These are phyloP conservation scores for Zhuliangozyma parablackwelliae DNA, from an alignment of 1,139 yeast species.

Conservation along the genomic window DNA sequence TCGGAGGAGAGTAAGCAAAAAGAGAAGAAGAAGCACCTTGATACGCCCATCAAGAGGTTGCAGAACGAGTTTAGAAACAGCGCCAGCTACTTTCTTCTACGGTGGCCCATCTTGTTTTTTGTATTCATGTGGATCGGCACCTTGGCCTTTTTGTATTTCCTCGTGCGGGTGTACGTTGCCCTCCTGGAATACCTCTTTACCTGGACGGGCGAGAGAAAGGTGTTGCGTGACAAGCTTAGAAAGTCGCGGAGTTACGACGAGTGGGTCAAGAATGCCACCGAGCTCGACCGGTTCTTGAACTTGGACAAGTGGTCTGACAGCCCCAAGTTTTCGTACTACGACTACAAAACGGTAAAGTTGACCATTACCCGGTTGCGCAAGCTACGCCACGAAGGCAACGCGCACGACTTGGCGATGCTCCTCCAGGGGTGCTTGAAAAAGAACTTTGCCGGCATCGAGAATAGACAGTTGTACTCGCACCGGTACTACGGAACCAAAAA, in stretches of 20 bases:
- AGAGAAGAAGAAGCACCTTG: background rate
- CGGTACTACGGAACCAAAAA: conserved; percentile 71
- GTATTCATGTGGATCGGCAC: conserved; percentile 52
- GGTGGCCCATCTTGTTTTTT: conserved; percentile 62
- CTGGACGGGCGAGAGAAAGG: conserved; percentile 57
- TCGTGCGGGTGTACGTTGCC: conserved; percentile 59
- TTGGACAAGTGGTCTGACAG: conserved; percentile 62
- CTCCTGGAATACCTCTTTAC: conserved; percentile 55
- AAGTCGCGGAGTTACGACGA: conserved; percentile 50
- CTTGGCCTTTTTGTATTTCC: conserved; percentile 46
- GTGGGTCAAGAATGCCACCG: conserved; percentile 58
- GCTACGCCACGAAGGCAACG: conserved; percentile 28
- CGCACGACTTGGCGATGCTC: conserved; percentile 48
- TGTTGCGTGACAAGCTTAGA: conserved; percentile 47
- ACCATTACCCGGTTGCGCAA: conserved; percentile 43
- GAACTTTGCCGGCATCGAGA: conserved; percentile 78
- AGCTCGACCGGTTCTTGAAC: conserved; percentile 54
- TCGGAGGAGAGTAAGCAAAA: conserved; percentile 6
- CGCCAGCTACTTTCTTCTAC: conserved; percentile 47
- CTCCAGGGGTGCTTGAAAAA: conserved; percentile 66
- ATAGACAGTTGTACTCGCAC: conserved; percentile 67
- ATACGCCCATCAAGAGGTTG: conserved; percentile 9
- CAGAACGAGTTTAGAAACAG: conserved; percentile 46
- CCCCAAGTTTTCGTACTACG: conserved; percentile 65
- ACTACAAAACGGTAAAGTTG: conserved; percentile 53